Evolutionary conservation across 208 protist genomes (phyloP), one percentile per base, ranked within the genome.

Genomic region (Trichomonas vaginalis): DNA sequence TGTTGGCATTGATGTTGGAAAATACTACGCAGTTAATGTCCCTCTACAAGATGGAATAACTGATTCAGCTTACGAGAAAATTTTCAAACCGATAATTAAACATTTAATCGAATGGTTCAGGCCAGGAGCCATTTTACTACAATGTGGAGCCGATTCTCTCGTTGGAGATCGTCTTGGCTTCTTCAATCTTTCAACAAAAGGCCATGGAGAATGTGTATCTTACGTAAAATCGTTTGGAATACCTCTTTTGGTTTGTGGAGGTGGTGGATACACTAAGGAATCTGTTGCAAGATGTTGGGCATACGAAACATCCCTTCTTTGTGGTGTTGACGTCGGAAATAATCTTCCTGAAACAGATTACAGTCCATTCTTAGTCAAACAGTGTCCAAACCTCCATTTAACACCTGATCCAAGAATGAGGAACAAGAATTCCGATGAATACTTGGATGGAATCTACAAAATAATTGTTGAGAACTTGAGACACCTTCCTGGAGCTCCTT

Each of bases 91-190:
- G 0, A 97, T 98, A 32, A 97, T 99, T 14, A 96, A 97, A 17
- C 95, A 97, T 70, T 97, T 99, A 15, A 99, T 99, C 97, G 96
- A 98, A 56, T 98, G 97, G 86, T 99, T 98, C 95, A 83, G 96
- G 61, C 99, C 99, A 0, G 97, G 98, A 87, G 99, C 98, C 0
- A 97, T 99, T 95, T 99, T 99, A 10, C 96, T 99, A 32, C 99
- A 99, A 97, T 99, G 99, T 97, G 99, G 99, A 62, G 99, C 99
- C 4, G 99, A 99, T 97, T 99, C 98, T 35, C 96, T 99, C 6
- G 97, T 98, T 27, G 98, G 98, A 42, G 99, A 99, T 97, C 98
- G 98, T 27, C 97, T 99, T 0, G 99, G 99, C n/a, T 97, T 97
- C 35, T 99, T 99, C 90, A 99, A 99, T 96, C 96, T 99, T 42